Percentiles rank a stretch among this genome's conserved stretches.
phyloP scores from a whole-genome alignment of 2,329 filamentous ascomycete species.

The Colletotrichum magnum region DNA sequence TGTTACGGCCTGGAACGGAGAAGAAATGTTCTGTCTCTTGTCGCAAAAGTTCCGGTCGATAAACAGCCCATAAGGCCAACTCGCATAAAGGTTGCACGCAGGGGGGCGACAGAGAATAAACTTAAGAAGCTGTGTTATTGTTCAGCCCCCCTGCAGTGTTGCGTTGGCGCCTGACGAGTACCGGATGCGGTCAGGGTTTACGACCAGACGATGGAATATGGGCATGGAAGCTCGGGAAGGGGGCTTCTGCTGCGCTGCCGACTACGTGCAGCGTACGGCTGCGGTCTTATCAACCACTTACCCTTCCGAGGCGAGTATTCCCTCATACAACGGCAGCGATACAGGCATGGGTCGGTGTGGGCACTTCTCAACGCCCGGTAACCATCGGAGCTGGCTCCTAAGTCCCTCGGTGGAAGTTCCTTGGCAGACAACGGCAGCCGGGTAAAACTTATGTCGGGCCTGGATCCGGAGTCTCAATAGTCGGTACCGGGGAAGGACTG shows the following conservation, averaged over 20 bases:
- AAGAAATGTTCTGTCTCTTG: conserved; percentile 6
- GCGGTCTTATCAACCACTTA: too few species aligned
- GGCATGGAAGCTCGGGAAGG: conserved; percentile 4
- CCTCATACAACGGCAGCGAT: conserved; percentile 1
- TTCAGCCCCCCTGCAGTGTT: conserved; percentile 16
- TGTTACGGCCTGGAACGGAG: background rate
- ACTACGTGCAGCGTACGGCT: background rate
- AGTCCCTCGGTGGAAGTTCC: background rate
- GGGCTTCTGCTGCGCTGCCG: background rate
- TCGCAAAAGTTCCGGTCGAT: conserved; percentile 11
- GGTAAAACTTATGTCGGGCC: background rate
- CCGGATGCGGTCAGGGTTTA: background rate
- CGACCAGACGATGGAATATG: background rate
- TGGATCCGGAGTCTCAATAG: background rate
- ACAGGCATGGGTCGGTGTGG: background rate
- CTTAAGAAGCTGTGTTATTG: background rate
- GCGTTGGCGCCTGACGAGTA: conserved; percentile 17
- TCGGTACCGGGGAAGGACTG: background rate
- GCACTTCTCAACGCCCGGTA: background rate
- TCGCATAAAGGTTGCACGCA: conserved; percentile 1
- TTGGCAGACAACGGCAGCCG: background rate
- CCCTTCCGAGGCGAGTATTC: conserved; percentile 8
- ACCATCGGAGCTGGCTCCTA: conserved; percentile 9
- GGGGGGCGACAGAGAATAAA: background rate
- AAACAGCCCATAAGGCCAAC: conserved; percentile 7